Conservation (phyloP, 2,329 filamentous ascomycete genomes). For the Microsporum ferrugineum region DNA sequence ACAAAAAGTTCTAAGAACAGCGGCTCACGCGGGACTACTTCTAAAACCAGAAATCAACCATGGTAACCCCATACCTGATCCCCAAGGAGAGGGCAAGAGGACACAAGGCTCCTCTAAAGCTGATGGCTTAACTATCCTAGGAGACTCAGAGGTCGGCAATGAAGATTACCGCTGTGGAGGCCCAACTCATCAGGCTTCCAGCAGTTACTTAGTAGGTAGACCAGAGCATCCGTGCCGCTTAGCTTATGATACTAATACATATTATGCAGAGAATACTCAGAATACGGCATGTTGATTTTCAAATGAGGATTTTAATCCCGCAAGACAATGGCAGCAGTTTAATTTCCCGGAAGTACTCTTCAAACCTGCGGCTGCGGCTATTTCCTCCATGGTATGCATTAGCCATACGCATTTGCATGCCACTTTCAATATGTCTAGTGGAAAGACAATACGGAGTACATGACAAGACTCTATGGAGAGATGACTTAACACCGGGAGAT, state of each 20-base stretch:
- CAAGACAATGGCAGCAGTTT: neutral
- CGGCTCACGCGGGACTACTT: neutral
- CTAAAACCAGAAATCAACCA: neutral
- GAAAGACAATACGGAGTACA: too few relatives aligned
- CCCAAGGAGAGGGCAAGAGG: neutral
- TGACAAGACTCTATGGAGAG: too few relatives aligned
- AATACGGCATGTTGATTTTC: neutral
- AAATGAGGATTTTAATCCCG: too few relatives aligned
- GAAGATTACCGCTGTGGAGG: conserved; percentile 2
- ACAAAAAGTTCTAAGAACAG: neutral
- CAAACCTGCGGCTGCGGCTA: too few relatives aligned
- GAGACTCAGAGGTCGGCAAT: neutral
- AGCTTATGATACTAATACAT: neutral
- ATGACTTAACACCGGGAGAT: too few relatives aligned
- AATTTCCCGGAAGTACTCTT: too few relatives aligned
- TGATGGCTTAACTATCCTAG: neutral
- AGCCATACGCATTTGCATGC: too few relatives aligned
- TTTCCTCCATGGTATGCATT: too few relatives aligned
- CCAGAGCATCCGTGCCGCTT: neutral
- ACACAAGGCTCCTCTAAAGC: neutral
- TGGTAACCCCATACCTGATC: neutral
- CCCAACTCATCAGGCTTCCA: neutral
- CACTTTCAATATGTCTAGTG: too few relatives aligned
- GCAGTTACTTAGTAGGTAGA: neutral
- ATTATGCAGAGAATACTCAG: neutral